Evolutionary conservation across 2,329 filamentous ascomycete genomes (phyloP), one percentile per base, ranked within the genome.

Genomic region (Aspergillus sp.): DNA sequence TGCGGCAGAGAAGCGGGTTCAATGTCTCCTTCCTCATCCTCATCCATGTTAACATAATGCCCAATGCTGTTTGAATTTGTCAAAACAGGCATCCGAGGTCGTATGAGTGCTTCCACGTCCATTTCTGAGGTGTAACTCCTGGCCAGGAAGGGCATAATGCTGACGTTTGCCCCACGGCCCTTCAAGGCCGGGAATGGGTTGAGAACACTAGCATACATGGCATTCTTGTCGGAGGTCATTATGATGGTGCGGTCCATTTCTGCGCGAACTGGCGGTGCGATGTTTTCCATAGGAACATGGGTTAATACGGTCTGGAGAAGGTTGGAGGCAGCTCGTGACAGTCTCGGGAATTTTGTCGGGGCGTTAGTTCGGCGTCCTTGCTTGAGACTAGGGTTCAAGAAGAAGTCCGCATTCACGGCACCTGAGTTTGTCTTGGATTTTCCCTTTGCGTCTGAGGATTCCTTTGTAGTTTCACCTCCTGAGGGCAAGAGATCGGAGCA

Each of bases 161-260:
- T 95, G 27, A 89, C 82, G 59, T 86, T 84, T 51, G 85, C 83
- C 40, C 77, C 78, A 62, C 85, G 80, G 42, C 87, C 83, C 69
- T 86, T 82, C 67, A 84, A 79, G 68, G 86, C 79, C 61, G 86
- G 77, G 73, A 87, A 85, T 0, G 91, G 90, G 72, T 95, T 91
- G 58, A 97, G 78, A 12, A 96, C 86, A 71, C 91, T 93, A 5
- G 91, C 86, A 11, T 95, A 69, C 83, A 97, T 90, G 42, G 89
- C 88, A 33, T 87, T 80, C 68, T 86, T 87, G 71, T 88, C 82
- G 58, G 82, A 81, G 5, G 81, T 83, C 20, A 96, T 77, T 56
- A 96, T 88, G 19, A 91, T 89, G 3, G 90, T 90, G 62, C 90
- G 89, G 68, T 97, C 91, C 61, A 96, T 81, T 49, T 91, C 85